Percentiles rank a stretch among this genome's conserved stretches.
Evolutionary conservation across 75 land plant genomes (phyloP).

Genomic region (Selaginella moellendorffii): DNA sequence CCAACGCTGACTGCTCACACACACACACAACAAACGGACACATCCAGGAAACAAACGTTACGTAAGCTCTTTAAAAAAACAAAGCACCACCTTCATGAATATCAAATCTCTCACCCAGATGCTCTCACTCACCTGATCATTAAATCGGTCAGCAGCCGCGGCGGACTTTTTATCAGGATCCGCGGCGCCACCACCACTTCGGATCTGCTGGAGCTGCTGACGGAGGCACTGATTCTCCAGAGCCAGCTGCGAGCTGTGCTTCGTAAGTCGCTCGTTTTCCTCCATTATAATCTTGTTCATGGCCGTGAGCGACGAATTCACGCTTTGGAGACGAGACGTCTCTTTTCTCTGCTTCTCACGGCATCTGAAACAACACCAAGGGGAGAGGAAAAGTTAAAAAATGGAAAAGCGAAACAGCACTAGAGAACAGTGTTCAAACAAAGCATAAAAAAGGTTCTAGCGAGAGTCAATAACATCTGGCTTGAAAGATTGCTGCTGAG

Average conservation of each 20-base stretch:
- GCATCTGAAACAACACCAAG: constrained; percentile 34
- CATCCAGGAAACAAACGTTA: not conserved
- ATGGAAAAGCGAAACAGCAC: too few species aligned
- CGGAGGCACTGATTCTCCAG: constrained; percentile 59
- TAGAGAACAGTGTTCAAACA: too few species aligned
- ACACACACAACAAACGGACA: not conserved
- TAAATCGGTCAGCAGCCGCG: not conserved
- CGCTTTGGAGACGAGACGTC: constrained; percentile 52
- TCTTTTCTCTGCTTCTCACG: constrained; percentile 70
- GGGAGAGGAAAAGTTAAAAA: too few species aligned
- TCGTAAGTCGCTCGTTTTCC: constrained; percentile 63
- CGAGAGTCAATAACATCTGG: too few species aligned
- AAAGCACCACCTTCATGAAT: too few species aligned
- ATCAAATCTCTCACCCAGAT: too few species aligned
- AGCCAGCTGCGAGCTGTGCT: constrained; percentile 54
- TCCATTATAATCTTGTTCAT: constrained; percentile 78
- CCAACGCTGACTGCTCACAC: not conserved
- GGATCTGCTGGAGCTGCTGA: constrained; percentile 37
- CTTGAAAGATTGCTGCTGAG: too few species aligned
- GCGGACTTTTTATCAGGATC: constrained; percentile 9
- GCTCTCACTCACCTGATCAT: constrained; percentile 3
- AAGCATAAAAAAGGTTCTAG: too few species aligned
- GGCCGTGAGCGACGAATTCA: constrained; percentile 54
- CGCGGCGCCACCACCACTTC: not conserved
- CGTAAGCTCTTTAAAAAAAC: not conserved